Conservation (phyloP, 2,329 filamentous ascomycete genomes). For the Botrytis porri region DNA sequence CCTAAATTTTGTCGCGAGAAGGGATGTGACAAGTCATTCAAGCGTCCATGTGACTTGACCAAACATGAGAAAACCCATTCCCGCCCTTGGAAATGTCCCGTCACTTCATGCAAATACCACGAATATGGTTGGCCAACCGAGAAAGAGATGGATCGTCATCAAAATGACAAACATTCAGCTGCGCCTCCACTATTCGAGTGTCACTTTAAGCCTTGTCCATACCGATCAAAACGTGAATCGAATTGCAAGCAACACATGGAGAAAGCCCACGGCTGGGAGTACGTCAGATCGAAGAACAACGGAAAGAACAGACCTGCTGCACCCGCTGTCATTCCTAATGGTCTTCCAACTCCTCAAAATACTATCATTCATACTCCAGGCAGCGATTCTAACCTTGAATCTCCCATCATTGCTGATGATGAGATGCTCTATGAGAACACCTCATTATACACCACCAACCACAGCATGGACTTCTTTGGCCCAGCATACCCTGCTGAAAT, state of each 20-base stretch:
- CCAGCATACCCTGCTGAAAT: slow-evolving; percentile 25
- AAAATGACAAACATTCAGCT: slow-evolving; percentile 91
- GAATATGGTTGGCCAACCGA: slow-evolving; percentile 92
- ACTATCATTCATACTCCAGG: slow-evolving; percentile 57
- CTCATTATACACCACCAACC: slow-evolving; percentile 27
- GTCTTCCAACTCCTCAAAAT: slow-evolving; percentile 58
- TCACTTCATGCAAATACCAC: slow-evolving; percentile 82
- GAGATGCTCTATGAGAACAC: slow-evolving; percentile 27
- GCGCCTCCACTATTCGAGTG: slow-evolving; percentile 81
- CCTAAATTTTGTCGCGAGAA: slow-evolving; percentile 73
- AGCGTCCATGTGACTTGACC: slow-evolving; percentile 92
- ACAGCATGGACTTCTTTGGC: slow-evolving; percentile 15
- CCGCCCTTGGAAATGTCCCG: slow-evolving; percentile 89
- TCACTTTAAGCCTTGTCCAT: slow-evolving; percentile 77
- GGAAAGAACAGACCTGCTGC: slow-evolving; percentile 52
- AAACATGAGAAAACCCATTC: slow-evolving; percentile 99
- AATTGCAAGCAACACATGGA: slow-evolving; percentile 99
- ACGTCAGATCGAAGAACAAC: slow-evolving; percentile 89
- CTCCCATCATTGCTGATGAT: slow-evolving; percentile 33
- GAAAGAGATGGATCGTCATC: slow-evolving; percentile 93
- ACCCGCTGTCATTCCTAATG: slow-evolving; percentile 40
- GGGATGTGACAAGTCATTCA: slow-evolving; percentile 87
- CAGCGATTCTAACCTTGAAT: slow-evolving; percentile 42
- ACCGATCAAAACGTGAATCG: slow-evolving; percentile 91
- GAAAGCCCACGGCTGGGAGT: slow-evolving; percentile 89